Conservation (phyloP, 1,139 yeast species). For the Sugiyamaella pinicola region DNA sequence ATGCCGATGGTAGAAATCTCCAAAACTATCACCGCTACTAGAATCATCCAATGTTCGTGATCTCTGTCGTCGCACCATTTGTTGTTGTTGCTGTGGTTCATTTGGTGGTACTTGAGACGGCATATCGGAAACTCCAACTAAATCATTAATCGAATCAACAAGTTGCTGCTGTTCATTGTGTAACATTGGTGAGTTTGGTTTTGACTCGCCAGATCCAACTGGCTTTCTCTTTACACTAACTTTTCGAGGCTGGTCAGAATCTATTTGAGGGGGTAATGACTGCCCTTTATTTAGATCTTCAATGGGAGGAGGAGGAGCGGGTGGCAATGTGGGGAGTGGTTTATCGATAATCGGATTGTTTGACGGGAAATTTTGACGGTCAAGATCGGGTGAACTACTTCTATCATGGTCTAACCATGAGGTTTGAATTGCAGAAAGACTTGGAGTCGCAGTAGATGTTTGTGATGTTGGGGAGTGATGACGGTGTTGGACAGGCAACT, state of each 20-base stretch:
- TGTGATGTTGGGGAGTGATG: neutral
- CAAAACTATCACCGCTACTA: slow-evolving; percentile 7
- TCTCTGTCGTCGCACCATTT: slow-evolving; percentile 9
- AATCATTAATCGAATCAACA: slow-evolving; percentile 18
- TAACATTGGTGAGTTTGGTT: slow-evolving; percentile 14
- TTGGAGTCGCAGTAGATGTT: slow-evolving; percentile 4
- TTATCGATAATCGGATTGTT: slow-evolving; percentile 10
- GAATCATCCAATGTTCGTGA: slow-evolving; percentile 18
- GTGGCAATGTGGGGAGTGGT: slow-evolving; percentile 20
- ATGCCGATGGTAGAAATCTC: slow-evolving; percentile 5
- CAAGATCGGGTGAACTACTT: neutral
- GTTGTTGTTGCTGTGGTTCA: neutral
- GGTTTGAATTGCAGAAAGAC: slow-evolving; percentile 13
- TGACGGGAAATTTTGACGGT: slow-evolving; percentile 2
- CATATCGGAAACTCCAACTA: slow-evolving; percentile 17
- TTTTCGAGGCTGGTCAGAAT: slow-evolving; percentile 8
- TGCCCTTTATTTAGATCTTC: slow-evolving; percentile 1
- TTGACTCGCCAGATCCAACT: slow-evolving; percentile 22
- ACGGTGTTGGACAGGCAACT: neutral
- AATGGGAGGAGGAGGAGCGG: slow-evolving; percentile 11
- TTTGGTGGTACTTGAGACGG: neutral
- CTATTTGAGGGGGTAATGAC: neutral
- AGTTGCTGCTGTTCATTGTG: slow-evolving; percentile 20
- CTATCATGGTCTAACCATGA: slow-evolving; percentile 12
- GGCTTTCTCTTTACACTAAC: slow-evolving; percentile 31